Base-by-base conservation (phyloP, 495 filamentous ascomycete genomes). In the Bathelium albidoporum region DNA sequence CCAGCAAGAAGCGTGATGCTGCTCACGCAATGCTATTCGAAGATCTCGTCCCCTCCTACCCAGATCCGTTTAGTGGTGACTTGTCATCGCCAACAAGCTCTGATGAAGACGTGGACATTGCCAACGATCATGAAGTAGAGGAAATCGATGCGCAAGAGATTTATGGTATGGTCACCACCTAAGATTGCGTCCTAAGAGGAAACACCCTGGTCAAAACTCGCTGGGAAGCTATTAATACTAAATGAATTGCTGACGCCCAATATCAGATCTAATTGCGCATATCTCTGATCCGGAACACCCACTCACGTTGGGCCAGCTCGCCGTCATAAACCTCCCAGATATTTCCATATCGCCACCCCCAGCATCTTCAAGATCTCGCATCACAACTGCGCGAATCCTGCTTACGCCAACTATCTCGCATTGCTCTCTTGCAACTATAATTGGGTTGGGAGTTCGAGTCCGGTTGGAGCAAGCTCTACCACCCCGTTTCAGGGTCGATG, bases 361-460 rank as follows among this genome's bases (percentile, higher is more conserved):
- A 14, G 66, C 71, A 5, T 71, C 71, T 34, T 69, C 65, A 29
- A 62, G 41, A 67, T 76, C 68, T n/a, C 70, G 72, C 34, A 83
- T 81, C 29, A 73, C 73, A 52, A 82, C 79, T 41, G 86, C 89
- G 2, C 75, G 82, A 7, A 84, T 91, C 32, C 79, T 89, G 67
- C 86, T 98, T 60, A 98, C 94, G 2, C 94, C 94, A n/a, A 98
- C 95, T 20, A 90, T 97, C 70, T 96, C 91, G 22, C 95, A 97
- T 70, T 98, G 94, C 78, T 93, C 89, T 39, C 82, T 97, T 16
- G 95, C 94, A 11, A 97, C 95, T 0, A 91, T 97, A 59, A 97
- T 98, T 73, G 94, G 95, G 1, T 82, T 98, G 7, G 93, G 94
- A 18, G 90, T 98, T 16, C 83, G 94, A 20, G 92, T 96, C 55